phyloP scores from a whole-genome alignment of 2,329 filamentous ascomycete species.

The Xylariaceae sp. region DNA sequence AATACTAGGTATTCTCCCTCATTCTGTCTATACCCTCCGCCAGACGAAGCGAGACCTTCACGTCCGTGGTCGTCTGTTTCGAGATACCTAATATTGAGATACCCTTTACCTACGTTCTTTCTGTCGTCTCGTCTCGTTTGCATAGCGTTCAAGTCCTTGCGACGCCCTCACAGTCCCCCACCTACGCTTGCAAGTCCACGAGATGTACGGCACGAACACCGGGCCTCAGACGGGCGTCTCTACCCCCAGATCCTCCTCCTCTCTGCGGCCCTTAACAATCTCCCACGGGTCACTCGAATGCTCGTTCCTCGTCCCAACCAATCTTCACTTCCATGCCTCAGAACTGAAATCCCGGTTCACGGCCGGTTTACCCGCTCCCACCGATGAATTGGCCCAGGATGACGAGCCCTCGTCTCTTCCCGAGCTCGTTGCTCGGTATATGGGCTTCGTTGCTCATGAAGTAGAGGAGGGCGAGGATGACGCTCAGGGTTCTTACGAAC shows the following conservation, averaged over 20 bases:
- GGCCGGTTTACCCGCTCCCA: slow-evolving; percentile 78
- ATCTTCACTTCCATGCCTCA: slow-evolving; percentile 90
- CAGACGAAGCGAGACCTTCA: neutral
- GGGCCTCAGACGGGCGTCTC: slow-evolving; percentile 94
- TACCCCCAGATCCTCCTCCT: slow-evolving; percentile 89
- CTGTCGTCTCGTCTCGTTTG: neutral
- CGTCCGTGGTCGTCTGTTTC: neutral
- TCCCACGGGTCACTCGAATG: slow-evolving; percentile 93
- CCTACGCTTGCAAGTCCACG: slow-evolving; percentile 20
- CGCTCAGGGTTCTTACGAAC: slow-evolving; percentile 79
- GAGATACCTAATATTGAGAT: neutral
- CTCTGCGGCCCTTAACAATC: slow-evolving; percentile 84
- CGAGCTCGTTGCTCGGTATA: slow-evolving; percentile 88
- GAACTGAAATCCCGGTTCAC: slow-evolving; percentile 90
- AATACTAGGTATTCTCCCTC: neutral
- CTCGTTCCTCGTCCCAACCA: slow-evolving; percentile 90
- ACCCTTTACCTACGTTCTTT: neutral
- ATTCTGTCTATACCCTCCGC: neutral
- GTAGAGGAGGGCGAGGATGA: slow-evolving; percentile 92
- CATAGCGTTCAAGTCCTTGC: slow-evolving; percentile 2
- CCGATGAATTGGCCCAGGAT: slow-evolving; percentile 95
- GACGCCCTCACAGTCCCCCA: neutral
- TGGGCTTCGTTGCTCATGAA: slow-evolving; percentile 82
- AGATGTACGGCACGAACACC: slow-evolving; percentile 81
- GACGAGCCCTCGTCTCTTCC: slow-evolving; percentile 96